Conservation (phyloP, 73 alveolate genomes). For the Paramecium pentaurelia region DNA sequence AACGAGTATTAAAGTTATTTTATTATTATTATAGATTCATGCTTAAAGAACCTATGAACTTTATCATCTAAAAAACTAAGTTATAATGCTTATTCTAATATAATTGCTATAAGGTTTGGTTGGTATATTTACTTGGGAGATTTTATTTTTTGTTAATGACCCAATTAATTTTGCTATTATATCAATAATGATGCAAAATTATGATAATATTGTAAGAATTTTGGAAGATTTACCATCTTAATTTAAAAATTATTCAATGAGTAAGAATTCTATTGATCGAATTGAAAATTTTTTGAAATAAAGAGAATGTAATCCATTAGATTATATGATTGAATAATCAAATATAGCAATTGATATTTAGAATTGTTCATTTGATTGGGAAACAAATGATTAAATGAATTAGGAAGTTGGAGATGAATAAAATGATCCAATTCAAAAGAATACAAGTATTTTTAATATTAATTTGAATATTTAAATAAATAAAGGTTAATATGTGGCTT, state of each 20-base stretch:
- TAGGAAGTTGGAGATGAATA: not conserved
- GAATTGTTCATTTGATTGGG: no score
- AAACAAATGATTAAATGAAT: not conserved
- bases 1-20: not conserved
- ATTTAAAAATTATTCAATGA: not conserved
- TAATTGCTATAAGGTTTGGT: not conserved
- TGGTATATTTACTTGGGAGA: not conserved
- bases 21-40: not conserved
- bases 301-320: not conserved
- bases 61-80: not conserved
- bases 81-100: not conserved
- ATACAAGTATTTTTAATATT: not conserved
- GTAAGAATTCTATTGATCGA: not conserved
- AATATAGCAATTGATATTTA: conserved; percentile 15
- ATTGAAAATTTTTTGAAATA: not conserved
- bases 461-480: not conserved
- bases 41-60: not conserved
- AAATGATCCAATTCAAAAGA: not conserved
- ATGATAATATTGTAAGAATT: not conserved
- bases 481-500: not conserved
- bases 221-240: not conserved
- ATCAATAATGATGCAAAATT: not conserved
- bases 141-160: not conserved
- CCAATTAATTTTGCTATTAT: not conserved
- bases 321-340: not conserved